Conservation (phyloP, 1,284 basidiomycete genomes). For the Tylopilus sp. region DNA sequence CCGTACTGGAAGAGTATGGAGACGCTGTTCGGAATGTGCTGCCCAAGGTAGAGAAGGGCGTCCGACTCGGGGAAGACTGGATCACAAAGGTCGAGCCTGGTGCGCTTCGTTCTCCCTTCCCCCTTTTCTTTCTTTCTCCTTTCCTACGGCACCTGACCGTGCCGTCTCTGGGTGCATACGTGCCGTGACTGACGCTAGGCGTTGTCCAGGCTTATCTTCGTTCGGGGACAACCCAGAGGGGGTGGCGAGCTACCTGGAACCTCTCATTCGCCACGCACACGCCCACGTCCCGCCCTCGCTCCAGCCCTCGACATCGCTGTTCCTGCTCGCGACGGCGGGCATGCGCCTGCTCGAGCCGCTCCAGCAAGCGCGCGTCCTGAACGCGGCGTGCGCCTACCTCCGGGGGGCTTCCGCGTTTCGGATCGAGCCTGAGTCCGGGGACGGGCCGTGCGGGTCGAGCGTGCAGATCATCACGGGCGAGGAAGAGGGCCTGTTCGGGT, state of each 20-base stretch:
- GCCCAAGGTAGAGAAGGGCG: constrained; percentile 91
- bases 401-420: constrained; percentile 70
- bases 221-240: constrained; percentile 69
- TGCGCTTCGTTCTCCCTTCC: constrained; percentile 37
- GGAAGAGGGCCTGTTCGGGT: constrained; percentile 97
- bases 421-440: constrained; percentile 57
- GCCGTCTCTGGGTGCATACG: background rate
- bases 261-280: constrained; percentile 81
- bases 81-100: constrained; percentile 92
- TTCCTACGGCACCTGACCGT: background rate
- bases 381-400: constrained; percentile 77
- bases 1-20: constrained; percentile 45
- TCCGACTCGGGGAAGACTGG: constrained; percentile 79
- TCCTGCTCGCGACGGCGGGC: constrained; percentile 94
- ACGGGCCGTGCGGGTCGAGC: constrained; percentile 82
- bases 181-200: background rate
- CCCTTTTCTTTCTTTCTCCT: background rate
- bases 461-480: constrained; percentile 96
- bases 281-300: constrained; percentile 83
- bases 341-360: constrained; percentile 83
- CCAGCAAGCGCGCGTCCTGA: constrained; percentile 71
- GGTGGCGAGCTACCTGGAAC: constrained; percentile 74
- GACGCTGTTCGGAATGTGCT: constrained; percentile 49
- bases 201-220: constrained; percentile 75
- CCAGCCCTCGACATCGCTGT: constrained; percentile 82